Base-by-base conservation (phyloP, 305 asterid species). In the Caryopteris hybrid region DNA sequence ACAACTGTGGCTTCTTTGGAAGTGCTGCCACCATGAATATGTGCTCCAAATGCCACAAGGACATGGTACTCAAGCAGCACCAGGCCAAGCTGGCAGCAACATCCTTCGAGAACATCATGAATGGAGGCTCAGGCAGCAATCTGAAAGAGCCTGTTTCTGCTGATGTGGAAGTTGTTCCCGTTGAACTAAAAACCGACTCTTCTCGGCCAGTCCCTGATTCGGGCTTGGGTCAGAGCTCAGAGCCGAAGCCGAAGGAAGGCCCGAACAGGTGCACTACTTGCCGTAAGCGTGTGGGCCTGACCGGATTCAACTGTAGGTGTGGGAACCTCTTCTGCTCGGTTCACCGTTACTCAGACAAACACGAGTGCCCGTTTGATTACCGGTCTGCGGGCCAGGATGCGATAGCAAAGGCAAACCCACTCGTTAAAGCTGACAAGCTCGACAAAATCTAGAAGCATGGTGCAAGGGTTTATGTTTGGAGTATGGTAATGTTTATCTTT, bases 1-100 rank as follows among this genome's bases (percentile, higher is more conserved):
- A 84, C 55, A 86, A 84, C 76, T 82, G 90, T 56, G 93, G 93
- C 16, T 86, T 86, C 78, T 86, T 84, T 14, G 93, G 93, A 36
- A 86, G 88, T 68, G 82, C 88, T 17, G 80, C 87, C 8, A 86
- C 90, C 12, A 82, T 84, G 90, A 82, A 84, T 31, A 84, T 86
- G 93, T 86, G 93, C 63, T 84, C 90, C 27, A 86, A 86, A 76
- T 86, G 90, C 75, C 74, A 70, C 64, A 70, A 70, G 48, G 74
- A 70, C 62, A 70, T 61, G 62, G 54, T 60, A 2, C 12, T 60
- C 55, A 70, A 70, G n/a, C 69, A 70, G 68, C 63, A 61, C 38
- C 74, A 70, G 46, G 69, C 68, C 27, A 79, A 82, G 55, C 74
- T 84, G 46, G 88, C 88, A 0, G 86, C 86, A 7, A 68, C 80